Conservation (phyloP, 371 early-diverging fungal genomes). For the Mucor ambiguus region DNA sequence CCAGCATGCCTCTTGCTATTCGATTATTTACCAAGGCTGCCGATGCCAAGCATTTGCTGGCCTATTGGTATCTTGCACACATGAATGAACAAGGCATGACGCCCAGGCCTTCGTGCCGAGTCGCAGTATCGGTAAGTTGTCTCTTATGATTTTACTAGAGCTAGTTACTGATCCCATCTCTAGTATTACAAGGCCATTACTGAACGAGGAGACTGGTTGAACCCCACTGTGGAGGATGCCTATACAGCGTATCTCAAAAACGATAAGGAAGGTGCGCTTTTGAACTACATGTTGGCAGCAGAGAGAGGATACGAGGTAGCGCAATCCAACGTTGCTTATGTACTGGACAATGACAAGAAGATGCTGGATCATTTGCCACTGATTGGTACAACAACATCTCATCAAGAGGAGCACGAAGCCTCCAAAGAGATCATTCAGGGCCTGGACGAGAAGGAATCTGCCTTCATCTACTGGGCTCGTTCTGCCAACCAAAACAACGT, state of each 20-base stretch:
- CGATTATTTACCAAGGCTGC: slow-evolving; percentile 49
- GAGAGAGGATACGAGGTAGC: slow-evolving; percentile 36
- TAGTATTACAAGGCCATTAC: slow-evolving; percentile 80
- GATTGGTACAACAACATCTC: neutral
- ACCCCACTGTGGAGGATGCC: slow-evolving; percentile 66
- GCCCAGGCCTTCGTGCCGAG: slow-evolving; percentile 43
- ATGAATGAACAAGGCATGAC: slow-evolving; percentile 58
- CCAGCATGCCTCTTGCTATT: slow-evolving; percentile 37
- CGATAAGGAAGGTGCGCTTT: slow-evolving; percentile 56
- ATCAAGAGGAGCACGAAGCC: neutral
- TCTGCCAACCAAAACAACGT: slow-evolving; percentile 94
- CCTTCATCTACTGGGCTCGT: slow-evolving; percentile 89
- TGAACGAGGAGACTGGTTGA: slow-evolving; percentile 85
- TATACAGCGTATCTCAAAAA: slow-evolving; percentile 58
- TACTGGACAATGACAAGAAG: slow-evolving; percentile 67
- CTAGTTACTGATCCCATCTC: slow-evolving; percentile 1
- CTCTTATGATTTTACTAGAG: no score
- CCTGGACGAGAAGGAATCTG: slow-evolving; percentile 47
- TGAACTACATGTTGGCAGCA: slow-evolving; percentile 28
- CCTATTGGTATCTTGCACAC: slow-evolving; percentile 74
- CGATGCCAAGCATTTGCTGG: slow-evolving; percentile 66
- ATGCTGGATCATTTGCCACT: slow-evolving; percentile 20
- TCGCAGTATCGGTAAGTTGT: slow-evolving; percentile 56
- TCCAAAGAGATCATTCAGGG: neutral
- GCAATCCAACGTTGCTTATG: slow-evolving; percentile 73